Base-by-base conservation (phyloP, 1,284 basidiomycete species). In the Neonothopanus nambi region DNA sequence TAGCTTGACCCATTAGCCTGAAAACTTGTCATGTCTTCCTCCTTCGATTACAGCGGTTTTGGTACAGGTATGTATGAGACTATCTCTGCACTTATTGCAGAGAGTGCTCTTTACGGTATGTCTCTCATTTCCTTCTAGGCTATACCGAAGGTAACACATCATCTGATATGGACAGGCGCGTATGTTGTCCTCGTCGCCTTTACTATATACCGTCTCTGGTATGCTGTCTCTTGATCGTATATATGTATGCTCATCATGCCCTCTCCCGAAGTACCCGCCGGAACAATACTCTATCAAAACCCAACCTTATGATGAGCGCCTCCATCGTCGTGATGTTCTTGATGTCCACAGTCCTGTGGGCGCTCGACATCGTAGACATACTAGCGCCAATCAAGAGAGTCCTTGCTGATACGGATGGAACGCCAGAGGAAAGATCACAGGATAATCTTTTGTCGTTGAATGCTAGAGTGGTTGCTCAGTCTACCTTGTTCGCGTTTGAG, bases 311-410 rank as follows among this genome's bases (percentile, higher is more conserved):
- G 13, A 28, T 43, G 6, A 24, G 42, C 8, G n/a, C 46, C 17
- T 38, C 51, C 11, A 37, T 43, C 21, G 36, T 52, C 4, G 20
- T 52, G n/a, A 45, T 52, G 42, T 37, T 43, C 24, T 9, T 43
- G 33, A 30, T 48, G 17, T 39, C 41, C 24, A 52, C 51, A n/a
- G 38, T 37, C 24, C 36, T 45, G n/a, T 39, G 42, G 41, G 51
- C 51, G 13, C 35, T 52, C 4, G 43, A 52, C 21, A 43, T 52
- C 20, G 26, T 43, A 20, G 51, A 52, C 24, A 44, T 52, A 15
- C 24, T 45, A 4, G 30, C 24, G 26, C 42, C 23, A 2, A 18
- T 48, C 11, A 8, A 33, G 28, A 33, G 35, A 13, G 35, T 45
- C 9, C 43, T 45, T 26, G 26, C 28, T 13, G 9, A 6, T 12